A percentile compares a stretch with the other conserved stretches of the same genome.
phyloP scores from a whole-genome alignment of 345 rosid genomes.

The Carallia pectinifolia region DNA sequence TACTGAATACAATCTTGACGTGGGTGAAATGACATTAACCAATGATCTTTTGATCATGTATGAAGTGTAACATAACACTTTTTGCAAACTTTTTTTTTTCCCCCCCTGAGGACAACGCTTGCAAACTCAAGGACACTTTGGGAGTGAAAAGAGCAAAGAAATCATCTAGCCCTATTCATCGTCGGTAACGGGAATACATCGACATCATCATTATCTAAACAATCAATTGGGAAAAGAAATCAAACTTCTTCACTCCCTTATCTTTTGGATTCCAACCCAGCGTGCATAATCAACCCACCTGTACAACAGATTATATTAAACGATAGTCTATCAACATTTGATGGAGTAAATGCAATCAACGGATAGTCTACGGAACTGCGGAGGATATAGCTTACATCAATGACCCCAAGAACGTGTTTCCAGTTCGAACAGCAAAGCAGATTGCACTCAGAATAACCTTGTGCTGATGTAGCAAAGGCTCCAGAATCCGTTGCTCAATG shows the following conservation, averaged over 20 bases:
- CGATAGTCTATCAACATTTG: background rate
- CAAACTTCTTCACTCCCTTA: constrained; percentile 7
- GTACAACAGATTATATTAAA: constrained; percentile 5
- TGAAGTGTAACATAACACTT: too few relatives aligned
- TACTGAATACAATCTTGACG: too few relatives aligned
- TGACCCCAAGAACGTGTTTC: constrained; percentile 95
- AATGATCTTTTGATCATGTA: too few relatives aligned
- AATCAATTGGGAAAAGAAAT: background rate
- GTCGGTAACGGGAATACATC: too few relatives aligned
- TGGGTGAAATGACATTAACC: too few relatives aligned
- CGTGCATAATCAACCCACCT: constrained; percentile 99
- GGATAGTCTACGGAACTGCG: background rate
- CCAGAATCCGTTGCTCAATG: constrained; percentile 84
- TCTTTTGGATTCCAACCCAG: constrained; percentile 79
- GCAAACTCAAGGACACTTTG: too few relatives aligned
- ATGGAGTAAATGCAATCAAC: constrained; percentile 2
- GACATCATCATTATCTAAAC: too few relatives aligned
- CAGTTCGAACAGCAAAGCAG: constrained; percentile 92
- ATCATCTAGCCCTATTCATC: too few relatives aligned
- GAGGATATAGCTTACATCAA: constrained; percentile 59
- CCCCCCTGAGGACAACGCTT: too few relatives aligned
- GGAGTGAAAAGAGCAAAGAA: too few relatives aligned
- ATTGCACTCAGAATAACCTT: constrained; percentile 70
- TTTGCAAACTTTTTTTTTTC: too few relatives aligned
- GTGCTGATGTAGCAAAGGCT: constrained; percentile 87